Conservation (phyloP, 2,329 filamentous ascomycete species). For the Beauveria scarabaeidicola region DNA sequence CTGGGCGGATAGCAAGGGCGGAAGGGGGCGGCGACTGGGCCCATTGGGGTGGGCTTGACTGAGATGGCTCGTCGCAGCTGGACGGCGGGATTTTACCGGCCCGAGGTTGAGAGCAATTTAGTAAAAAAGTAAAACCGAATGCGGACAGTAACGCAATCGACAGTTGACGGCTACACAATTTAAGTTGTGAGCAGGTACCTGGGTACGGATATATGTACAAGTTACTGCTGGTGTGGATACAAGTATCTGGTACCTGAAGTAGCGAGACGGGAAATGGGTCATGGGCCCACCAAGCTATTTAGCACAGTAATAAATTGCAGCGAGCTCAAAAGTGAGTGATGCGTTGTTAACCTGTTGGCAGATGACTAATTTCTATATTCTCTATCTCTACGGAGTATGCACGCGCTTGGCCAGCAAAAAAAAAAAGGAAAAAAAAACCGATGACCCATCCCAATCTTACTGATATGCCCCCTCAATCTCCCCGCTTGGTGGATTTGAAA, state of each 20-base stretch:
- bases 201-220: no score
- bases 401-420: not conserved
- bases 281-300: not conserved
- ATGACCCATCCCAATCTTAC: constrained; percentile 1
- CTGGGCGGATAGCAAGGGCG: not conserved
- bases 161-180: no score
- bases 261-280: not conserved
- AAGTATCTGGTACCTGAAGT: not conserved
- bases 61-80: no score
- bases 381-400: not conserved
- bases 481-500: not conserved
- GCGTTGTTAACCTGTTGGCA: no score
- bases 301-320: not conserved
- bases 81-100: no score
- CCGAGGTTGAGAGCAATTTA: no score
- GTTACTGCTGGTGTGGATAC: no score
- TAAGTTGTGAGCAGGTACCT: not conserved
- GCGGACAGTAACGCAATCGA: no score
- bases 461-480: not conserved
- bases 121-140: no score
- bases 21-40: not conserved
- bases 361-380: no score
- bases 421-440: not conserved
- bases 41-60: not conserved
- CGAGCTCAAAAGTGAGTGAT: not conserved